Evolutionary conservation across 345 rosid genomes (phyloP), one percentile per base, ranked within the genome.

Genomic region (Camelina hispida): DNA sequence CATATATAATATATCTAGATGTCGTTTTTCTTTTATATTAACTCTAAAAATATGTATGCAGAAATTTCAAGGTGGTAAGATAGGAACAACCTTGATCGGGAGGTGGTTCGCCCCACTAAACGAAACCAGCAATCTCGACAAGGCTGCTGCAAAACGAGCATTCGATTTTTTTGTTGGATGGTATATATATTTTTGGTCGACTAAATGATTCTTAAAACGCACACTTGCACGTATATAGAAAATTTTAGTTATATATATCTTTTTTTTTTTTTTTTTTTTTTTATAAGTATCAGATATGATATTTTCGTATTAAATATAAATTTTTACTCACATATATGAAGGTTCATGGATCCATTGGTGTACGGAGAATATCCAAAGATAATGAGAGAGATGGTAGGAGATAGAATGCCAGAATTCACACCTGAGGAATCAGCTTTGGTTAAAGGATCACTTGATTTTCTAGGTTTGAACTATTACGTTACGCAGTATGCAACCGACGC

Each of bases 401-500:
- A 43, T 25, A 68, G 72, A 43, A 23, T 79, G 63, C 78, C 75
- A 8, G 43, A 5, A 56, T 79, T 54, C 71, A 53, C 67, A 32
- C 46, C 50, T 18, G 9, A 1, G 8, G 51, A 80, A 30, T 76
- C 80, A 4, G 66, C 38, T 12, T 35, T 80, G 17, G 51, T 75
- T 5, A 80, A 54, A 52, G 82, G 73, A 46, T 75, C 82, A n/a
- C 60, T 79, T 35, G 82, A 79, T 65, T 79, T 75, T 59, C 59
- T 79, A 9, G 79, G 82, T 15, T 35, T 79, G 20, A 79, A 79
- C 57, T 75, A 79, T 44, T 79, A 75, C 43, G 23, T 60, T 55
- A 75, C 80, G 30, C 66, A 53, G 50, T 80, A 75, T 65, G 69
- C 82, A 14, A 58, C 54, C 10, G 32, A 74, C 17, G 25, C 68